Conservation (phyloP, 345 rosid genomes). For the Citrus medica region DNA sequence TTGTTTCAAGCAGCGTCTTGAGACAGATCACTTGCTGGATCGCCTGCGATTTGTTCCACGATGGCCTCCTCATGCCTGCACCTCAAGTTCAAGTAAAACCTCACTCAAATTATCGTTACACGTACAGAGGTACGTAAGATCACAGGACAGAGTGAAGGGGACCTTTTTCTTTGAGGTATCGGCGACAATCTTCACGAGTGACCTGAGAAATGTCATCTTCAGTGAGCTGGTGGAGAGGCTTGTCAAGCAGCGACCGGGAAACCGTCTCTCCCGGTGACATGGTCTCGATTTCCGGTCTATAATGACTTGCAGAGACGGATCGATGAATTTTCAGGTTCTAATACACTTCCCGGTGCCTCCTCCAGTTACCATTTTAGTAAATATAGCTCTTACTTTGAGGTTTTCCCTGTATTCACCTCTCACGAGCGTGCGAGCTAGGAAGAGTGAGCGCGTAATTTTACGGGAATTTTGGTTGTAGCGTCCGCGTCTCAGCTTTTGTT, state of each 20-base stretch:
- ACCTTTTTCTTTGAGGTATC: slow-evolving; percentile 47
- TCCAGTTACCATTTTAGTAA: slow-evolving; percentile 17
- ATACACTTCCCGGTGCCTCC: slow-evolving; percentile 1
- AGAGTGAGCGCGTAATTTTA: not conserved
- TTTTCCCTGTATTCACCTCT: not conserved
- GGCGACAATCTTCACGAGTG: slow-evolving; percentile 59
- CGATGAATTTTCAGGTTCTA: not conserved
- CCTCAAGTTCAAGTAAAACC: not conserved
- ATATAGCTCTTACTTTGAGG: slow-evolving; percentile 6
- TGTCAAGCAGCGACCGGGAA: slow-evolving; percentile 34
- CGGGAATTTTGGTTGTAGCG: not conserved
- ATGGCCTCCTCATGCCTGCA: slow-evolving; percentile 51
- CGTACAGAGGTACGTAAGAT: not conserved
- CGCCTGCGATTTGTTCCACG: slow-evolving; percentile 62
- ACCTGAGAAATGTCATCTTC: slow-evolving; percentile 54
- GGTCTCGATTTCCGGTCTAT: slow-evolving; percentile 1
- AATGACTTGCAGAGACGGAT: not conserved
- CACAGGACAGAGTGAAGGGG: not conserved
- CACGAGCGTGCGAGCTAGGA: not conserved
- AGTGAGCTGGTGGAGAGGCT: slow-evolving; percentile 41
- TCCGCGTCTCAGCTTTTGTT: slow-evolving; percentile 14
- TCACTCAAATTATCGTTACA: not conserved
- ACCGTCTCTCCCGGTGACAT: slow-evolving; percentile 32
- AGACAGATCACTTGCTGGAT: slow-evolving; percentile 54
- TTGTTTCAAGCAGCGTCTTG: slow-evolving; percentile 36